Evolutionary conservation across 23 red algal genomes (phyloP).

Genomic region (Gracilariopsis chorda): DNA sequence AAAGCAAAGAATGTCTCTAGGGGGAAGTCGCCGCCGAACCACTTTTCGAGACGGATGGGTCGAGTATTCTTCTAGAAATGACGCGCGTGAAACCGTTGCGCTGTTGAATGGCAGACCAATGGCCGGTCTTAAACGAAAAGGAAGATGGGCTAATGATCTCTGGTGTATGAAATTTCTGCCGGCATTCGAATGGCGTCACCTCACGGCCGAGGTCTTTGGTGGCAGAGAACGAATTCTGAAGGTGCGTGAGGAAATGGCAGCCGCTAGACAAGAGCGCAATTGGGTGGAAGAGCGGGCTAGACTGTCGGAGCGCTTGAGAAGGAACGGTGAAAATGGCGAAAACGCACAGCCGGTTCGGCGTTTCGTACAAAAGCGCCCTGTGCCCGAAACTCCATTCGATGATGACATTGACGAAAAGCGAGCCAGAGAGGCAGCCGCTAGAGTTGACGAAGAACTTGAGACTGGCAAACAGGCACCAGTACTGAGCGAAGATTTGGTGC

Average conservation of each 20-base stretch:
- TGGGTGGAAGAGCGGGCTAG: conserved; percentile 49
- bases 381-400: conserved; percentile 6
- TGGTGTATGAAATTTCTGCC: conserved; percentile 63
- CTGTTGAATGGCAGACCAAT: conserved; percentile 65
- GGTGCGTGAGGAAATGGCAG: conserved; percentile 56
- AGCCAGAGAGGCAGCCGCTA: conserved; percentile 4
- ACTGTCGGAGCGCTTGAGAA: conserved; percentile 9
- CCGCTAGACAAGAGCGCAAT: conserved; percentile 43
- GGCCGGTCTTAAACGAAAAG: conserved; percentile 43
- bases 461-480: neutral
- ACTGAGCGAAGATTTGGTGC: conserved; percentile 16
- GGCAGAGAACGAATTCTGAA: conserved; percentile 40
- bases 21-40: conserved; percentile 29
- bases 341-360: neutral
- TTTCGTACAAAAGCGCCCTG: conserved; percentile 33
- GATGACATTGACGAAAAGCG: conserved; percentile 42
- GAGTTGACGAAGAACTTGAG: conserved; percentile 27
- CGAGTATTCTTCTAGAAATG: conserved; percentile 45
- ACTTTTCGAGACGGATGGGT: conserved; percentile 77
- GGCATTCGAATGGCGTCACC: conserved; percentile 63
- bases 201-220: conserved; percentile 21
- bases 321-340: neutral
- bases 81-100: conserved; percentile 50
- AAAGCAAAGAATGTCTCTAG: conserved; percentile 10
- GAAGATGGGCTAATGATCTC: conserved; percentile 67